Evolutionary conservation across 179 eudicot genomes (phyloP).

Genomic region (Pouteria campechiana): DNA sequence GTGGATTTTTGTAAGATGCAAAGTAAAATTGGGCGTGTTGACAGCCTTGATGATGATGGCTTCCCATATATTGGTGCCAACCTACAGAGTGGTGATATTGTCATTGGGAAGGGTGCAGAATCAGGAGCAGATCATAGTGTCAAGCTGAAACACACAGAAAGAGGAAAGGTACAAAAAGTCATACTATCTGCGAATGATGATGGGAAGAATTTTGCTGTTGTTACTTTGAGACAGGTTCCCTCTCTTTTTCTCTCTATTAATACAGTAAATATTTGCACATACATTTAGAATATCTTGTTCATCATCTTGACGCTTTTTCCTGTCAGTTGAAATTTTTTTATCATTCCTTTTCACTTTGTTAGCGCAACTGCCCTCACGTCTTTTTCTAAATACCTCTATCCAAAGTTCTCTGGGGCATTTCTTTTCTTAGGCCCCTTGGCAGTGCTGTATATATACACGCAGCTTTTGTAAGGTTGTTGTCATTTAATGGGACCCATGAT

Average conservation of each 20-base stretch:
- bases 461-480: background rate
- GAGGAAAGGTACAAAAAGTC: slow-evolving; percentile 95
- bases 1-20: slow-evolving; percentile 76
- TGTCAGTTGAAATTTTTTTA: background rate
- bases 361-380: background rate
- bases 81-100: slow-evolving; percentile 77
- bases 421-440: too few relatives aligned
- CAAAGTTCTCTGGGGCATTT: too few relatives aligned
- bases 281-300: too few relatives aligned
- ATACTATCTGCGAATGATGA: slow-evolving; percentile 92
- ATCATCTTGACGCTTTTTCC: background rate
- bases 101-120: slow-evolving; percentile 69
- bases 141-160: slow-evolving; percentile 86
- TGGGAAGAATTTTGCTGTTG: slow-evolving; percentile 86
- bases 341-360: background rate
- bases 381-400: too few relatives aligned
- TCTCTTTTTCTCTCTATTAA: too few relatives aligned
- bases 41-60: slow-evolving; percentile 94
- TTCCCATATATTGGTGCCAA: slow-evolving; percentile 86
- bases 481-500: too few relatives aligned
- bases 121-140: slow-evolving; percentile 84
- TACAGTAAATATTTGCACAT: too few relatives aligned
- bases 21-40: slow-evolving; percentile 84
- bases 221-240: slow-evolving; percentile 96
- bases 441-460: background rate